Percentiles rank a stretch among this genome's conserved stretches.
Evolutionary conservation across 208 protist species (phyloP).

Genomic region (Trypanosomatidae sp.): DNA sequence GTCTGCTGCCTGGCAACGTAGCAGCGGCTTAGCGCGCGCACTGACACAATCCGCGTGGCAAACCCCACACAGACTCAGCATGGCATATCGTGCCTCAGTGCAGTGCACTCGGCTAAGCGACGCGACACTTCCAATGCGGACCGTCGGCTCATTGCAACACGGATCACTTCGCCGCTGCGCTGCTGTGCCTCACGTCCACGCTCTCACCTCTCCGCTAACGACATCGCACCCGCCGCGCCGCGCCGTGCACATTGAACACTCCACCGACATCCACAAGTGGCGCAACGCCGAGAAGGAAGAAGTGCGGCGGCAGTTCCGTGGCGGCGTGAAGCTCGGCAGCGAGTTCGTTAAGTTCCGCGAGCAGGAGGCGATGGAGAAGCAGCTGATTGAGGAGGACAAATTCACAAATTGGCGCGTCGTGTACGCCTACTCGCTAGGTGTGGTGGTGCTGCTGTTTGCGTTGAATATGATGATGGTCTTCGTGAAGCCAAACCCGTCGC

Average conservation of each 20-base stretch:
- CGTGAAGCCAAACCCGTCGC: conserved; percentile 58
- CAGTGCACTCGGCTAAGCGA: no score
- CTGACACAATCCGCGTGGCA: no score
- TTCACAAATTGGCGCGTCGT: conserved; percentile 66
- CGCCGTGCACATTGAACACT: conserved; percentile 55
- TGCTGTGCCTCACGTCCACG: neutral
- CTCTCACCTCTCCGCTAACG: no score
- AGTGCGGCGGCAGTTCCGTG: conserved; percentile 48
- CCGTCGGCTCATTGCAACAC: no score
- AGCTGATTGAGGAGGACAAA: conserved; percentile 54
- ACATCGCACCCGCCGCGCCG: neutral
- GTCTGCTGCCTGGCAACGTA: no score
- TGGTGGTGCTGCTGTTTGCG: conserved; percentile 46
- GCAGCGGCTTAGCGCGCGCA: no score
- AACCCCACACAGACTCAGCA: no score
- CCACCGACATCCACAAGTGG: conserved; percentile 65
- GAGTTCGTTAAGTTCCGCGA: conserved; percentile 37
- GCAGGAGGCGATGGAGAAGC: conserved; percentile 40
- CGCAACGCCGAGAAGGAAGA: conserved; percentile 61
- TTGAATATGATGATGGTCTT: conserved; percentile 60
- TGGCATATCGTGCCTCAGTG: no score
- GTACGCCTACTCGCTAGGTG: conserved; percentile 30
- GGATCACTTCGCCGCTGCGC: no score
- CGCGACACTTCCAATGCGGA: no score
- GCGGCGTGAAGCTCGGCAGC: conserved; percentile 68